A percentile compares a stretch with the other conserved stretches of the same genome.
These are phyloP conservation scores for Coniochaeta ligniaria DNA, from an alignment of 2,329 filamentous ascomycete genomes.

Conservation along the genomic window DNA sequence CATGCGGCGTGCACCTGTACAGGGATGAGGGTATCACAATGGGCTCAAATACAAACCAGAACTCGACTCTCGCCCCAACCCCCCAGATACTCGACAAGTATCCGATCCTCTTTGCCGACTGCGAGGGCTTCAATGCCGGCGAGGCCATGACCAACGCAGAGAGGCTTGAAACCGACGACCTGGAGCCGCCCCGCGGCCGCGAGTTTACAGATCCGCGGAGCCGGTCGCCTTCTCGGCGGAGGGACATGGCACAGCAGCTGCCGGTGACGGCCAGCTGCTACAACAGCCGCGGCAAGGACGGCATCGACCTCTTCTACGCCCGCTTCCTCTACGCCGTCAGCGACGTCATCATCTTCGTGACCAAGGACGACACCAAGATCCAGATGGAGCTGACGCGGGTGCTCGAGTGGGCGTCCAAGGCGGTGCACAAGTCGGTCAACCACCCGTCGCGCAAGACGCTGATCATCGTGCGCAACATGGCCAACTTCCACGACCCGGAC, in stretches of 20 bases:
- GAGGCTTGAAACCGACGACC: neutral
- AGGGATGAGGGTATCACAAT: slow-evolving; percentile 5
- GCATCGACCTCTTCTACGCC: slow-evolving; percentile 15
- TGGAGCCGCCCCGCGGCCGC: neutral
- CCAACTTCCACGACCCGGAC: slow-evolving; percentile 4
- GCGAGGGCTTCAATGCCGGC: slow-evolving; percentile 13
- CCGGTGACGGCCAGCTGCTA: neutral
- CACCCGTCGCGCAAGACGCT: slow-evolving; percentile 13
- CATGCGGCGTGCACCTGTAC: slow-evolving; percentile 14
- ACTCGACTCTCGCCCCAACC: neutral
- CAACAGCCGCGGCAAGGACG: neutral
- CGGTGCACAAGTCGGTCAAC: slow-evolving; percentile 12
- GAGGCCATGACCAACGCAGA: neutral
- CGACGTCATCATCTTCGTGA: slow-evolving; percentile 16
- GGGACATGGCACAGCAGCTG: neutral
- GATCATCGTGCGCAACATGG: slow-evolving; percentile 13
- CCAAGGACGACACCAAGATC: slow-evolving; percentile 9
- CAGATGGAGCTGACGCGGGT: slow-evolving; percentile 6
- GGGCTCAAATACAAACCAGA: neutral
- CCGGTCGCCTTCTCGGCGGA: neutral
- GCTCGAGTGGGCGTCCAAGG: slow-evolving; percentile 12
- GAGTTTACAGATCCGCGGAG: neutral
- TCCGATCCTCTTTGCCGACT: slow-evolving; percentile 14
- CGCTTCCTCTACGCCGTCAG: slow-evolving; percentile 15
- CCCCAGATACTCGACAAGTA: neutral